Evolutionary conservation across 192 early-diverging fungal genomes (phyloP), one percentile per base, ranked within the genome.

Genomic region (Linnemannia exigua): DNA sequence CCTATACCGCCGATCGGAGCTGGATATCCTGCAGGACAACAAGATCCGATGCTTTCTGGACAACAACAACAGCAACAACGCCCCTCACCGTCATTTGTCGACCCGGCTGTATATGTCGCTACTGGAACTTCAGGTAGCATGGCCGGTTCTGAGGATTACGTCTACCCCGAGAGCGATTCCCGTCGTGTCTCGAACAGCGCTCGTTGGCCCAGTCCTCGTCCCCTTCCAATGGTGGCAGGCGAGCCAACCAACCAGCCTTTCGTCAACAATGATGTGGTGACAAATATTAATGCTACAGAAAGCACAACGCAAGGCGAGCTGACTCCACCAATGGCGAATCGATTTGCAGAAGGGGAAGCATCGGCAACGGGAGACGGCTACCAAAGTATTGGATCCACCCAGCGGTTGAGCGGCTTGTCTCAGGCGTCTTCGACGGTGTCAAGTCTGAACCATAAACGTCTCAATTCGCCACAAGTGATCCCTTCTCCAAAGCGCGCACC

Each of bases 401-500:
- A 15, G 31, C 58, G 28, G 58, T 63, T 12, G 25, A 63, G 58
- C 58, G 58, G 12, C 11, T 63, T 63, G 28, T 63, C 58, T 12
- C 72, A 74, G 50, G 33, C 47, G 8, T 74, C 72, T 16, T 47
- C 47, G 5, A 35, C 72, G 19, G 12, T 17, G 33, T 74, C 72
- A 22, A 58, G 50, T 31, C 19, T 38, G 15, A 47, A 52, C 20
- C n/a, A n/a, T 9, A 78, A 50, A 33, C 63, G 36, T 25, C 28
- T 36, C 1, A 31, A 66, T n/a, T 50, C 71, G 38, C 72, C 79
- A 41, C 79, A 69, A 20, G 8, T 36, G 20, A 51, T 47, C 47
- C 78, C 78, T 3, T 47, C 20, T 1, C 31, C 41, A 6, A 81
- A 70, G 51, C 44, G 72, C 28, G 79, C 35, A 11, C 79, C 79